Evolutionary conservation across 2,329 filamentous ascomycete species (phyloP), one percentile per base, ranked within the genome.

Genomic region (Ilyonectria robusta): DNA sequence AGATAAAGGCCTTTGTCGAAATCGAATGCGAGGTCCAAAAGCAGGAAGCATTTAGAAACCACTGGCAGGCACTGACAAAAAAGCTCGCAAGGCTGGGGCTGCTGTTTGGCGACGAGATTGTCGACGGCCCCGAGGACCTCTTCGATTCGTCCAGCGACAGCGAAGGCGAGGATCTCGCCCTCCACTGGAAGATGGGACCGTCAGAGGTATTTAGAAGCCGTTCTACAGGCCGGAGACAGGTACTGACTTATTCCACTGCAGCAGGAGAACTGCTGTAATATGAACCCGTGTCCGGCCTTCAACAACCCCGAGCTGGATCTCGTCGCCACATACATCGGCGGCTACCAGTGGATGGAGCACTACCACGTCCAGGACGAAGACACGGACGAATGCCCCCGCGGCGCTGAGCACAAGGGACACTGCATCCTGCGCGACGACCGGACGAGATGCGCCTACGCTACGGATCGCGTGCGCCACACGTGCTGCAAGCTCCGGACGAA

Each of bases 361-460:
- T 69, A 72, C 59, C 70, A 72, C 40, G 62, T 72, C 15, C 66
- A 66, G 48, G 70, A 71, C 46, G 48, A 60, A 19, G 70, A 72
- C 42, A 3, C 61, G 2, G 58, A 72, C 26, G 70, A 71, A 55
- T 72, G 70, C 50, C 61, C 66, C n/a, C 59, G 37, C 3, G 68
- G 70, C n/a, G 19, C 57, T 15, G 40, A 47, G 10, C 70, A 72
- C 50, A 46, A 65, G 21, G 50, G 56, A 10, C 70, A 72, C 46
- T 72, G 70, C 54, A 56, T 72, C 8, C 61, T 72, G 29, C 66
- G 68, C 15, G 60, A 72, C 31, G 53, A 65, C 44, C 46, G 64
- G n/a, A 69, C 61, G 21, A 63, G 56, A 59, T 72, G 70, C 23
- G 66, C 67, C 33, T 71, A 69, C 50, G 69, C 69, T 2, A 62